phyloP scores from a whole-genome alignment of 192 early-diverging fungal species.

The Chytriomyces sp. region DNA sequence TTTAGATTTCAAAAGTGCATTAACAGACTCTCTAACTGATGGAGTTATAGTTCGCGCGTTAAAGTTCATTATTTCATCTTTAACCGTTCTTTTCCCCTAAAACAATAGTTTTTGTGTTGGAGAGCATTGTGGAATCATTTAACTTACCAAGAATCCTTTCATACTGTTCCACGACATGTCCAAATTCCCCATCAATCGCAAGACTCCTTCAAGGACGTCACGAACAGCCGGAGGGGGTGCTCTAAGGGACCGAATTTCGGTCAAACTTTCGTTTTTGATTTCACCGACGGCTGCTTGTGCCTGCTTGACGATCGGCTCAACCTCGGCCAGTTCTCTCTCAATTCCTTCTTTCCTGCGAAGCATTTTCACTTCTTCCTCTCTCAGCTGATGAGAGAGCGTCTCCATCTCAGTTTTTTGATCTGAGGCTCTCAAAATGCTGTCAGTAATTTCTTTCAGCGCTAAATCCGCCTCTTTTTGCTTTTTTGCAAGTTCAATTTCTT shows the following conservation, averaged over 20 bases:
- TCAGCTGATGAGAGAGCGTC: conserved; percentile 43
- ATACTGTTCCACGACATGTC: conserved; percentile 74
- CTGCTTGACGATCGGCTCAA: conserved; percentile 55
- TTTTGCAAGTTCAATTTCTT: conserved; percentile 48
- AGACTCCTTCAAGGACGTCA: conserved; percentile 65
- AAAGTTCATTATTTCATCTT: conserved; percentile 70
- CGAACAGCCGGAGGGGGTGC: conserved; percentile 65
- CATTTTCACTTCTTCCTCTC: conserved; percentile 56
- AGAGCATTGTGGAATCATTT: neutral
- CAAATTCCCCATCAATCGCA: conserved; percentile 60
- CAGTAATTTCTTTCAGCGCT: conserved; percentile 64
- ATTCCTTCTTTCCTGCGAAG: conserved; percentile 51
- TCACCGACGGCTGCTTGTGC: conserved; percentile 63
- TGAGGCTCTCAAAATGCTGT: conserved; percentile 61
- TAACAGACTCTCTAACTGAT: conserved; percentile 52
- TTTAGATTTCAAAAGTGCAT: conserved; percentile 53
- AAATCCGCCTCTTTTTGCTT: conserved; percentile 61
- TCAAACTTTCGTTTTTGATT: conserved; percentile 56
- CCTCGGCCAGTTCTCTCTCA: conserved; percentile 58
- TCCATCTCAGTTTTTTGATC: conserved; percentile 69
- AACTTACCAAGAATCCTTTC: conserved; percentile 63
- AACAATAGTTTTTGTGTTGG: neutral
- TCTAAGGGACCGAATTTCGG: conserved; percentile 63
- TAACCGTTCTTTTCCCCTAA: conserved; percentile 55
- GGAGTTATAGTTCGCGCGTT: conserved; percentile 54